Evolutionary conservation across 75 land plant genomes (phyloP), one percentile per base, ranked within the genome.

Genomic region (Ceratopteris richardii): DNA sequence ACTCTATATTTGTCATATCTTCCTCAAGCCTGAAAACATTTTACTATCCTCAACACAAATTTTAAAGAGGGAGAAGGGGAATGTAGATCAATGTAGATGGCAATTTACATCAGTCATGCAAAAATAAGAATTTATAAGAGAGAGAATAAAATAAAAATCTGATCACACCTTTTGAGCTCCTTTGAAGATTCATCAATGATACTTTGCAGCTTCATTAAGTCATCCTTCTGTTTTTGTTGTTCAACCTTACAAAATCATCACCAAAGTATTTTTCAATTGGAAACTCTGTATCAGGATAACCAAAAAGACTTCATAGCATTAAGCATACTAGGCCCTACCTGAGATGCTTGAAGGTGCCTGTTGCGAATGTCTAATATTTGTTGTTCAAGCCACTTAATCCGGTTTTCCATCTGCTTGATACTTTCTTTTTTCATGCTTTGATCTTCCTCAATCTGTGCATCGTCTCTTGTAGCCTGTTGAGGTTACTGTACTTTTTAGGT

Each of bases 351-450:
- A 9, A 73, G 33, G 65, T 83, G 77, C 21, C 81, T 69, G 25
- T 85, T 78, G 13, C 80, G 66, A 67, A 82, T 76, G 31, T 92
- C 89, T 36, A 40, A 17, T 60, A 80, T 69, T 61, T 92, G 84
- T 68, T 74, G 73, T n/a, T 87, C 80, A 46, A 80, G 67, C 25
- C 5, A 44, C 56, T 29, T 61, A 22, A 72, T 44, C 31, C 68
- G 82, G n/a, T 57, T 54, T 19, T 28, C 23, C 67, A 67, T 53
- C 30, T 80, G 76, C 58, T 72, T 56, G 0, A 92, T 64, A 7
- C 44, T 20, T 25, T 56, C 64, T 44, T 42, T 60, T 55, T 44
- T 68, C n/a, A 71, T 76, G 16, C 37, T 29, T 61, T 54, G 53
- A 18, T 84, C 92, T 51, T 71, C 86, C 60, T 82, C 72, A 30